These are phyloP conservation scores for Berkeleyomyces rouxiae DNA, from an alignment of 2,329 filamentous ascomycete species.

Conservation along the genomic window DNA sequence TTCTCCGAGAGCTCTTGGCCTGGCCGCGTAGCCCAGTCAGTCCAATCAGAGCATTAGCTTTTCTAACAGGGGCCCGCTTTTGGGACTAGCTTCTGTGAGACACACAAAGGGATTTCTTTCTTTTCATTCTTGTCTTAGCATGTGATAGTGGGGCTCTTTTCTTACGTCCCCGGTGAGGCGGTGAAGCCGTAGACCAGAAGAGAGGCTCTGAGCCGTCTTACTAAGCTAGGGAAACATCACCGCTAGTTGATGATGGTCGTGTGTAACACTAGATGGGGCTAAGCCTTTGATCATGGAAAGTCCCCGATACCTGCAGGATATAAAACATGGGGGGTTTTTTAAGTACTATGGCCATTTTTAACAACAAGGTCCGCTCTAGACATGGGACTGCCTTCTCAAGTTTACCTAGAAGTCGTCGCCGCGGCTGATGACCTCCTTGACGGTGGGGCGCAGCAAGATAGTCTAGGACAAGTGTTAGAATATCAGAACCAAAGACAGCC, in stretches of 20 bases:
- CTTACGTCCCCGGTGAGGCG: neutral
- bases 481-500: neutral
- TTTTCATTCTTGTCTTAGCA: neutral
- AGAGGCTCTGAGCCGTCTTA: neutral
- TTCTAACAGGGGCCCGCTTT: neutral
- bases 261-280: too few relatives aligned
- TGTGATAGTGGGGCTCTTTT: conserved; percentile 7
- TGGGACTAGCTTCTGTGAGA: conserved; percentile 4
- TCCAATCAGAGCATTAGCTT: neutral
- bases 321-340: too few relatives aligned
- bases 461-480: conserved; percentile 29
- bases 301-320: too few relatives aligned
- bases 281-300: too few relatives aligned
- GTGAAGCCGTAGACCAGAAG: too few relatives aligned
- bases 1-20: neutral
- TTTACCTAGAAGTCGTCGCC: conserved; percentile 53
- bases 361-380: neutral
- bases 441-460: conserved; percentile 50
- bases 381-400: neutral
- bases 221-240: neutral
- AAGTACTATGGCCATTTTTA: too few relatives aligned
- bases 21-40: neutral
- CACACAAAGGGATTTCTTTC: neutral
- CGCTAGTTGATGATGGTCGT: too few relatives aligned
- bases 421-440: conserved; percentile 66